Conservation (phyloP, 805 yeast species). For the Nakazawaea ernobii region DNA sequence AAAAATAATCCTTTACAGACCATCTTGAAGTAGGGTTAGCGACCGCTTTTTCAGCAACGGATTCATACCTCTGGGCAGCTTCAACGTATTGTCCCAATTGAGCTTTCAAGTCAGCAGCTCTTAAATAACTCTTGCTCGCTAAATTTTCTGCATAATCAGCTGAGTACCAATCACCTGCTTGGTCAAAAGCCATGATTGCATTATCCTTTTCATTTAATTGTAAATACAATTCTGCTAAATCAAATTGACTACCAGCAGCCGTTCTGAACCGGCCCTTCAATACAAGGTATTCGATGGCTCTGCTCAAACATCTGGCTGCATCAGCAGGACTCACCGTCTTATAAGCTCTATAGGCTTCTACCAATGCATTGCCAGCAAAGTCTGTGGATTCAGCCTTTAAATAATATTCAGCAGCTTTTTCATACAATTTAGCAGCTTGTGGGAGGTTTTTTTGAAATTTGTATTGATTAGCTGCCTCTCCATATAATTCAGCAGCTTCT, state of each 20-base stretch:
- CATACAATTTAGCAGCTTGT: conserved; percentile 78
- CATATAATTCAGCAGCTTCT: conserved; percentile 86
- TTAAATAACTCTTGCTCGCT: conserved; percentile 80
- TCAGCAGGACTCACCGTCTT: conserved; percentile 66
- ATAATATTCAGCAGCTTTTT: conserved; percentile 81
- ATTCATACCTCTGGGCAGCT: conserved; percentile 75
- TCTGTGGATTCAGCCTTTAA: conserved; percentile 70
- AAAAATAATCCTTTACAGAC: conserved; percentile 88
- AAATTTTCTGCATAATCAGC: conserved; percentile 92
- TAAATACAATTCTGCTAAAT: conserved; percentile 71
- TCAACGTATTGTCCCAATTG: conserved; percentile 57
- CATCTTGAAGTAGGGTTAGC: conserved; percentile 77
- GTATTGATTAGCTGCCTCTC: conserved; percentile 91
- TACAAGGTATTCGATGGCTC: conserved; percentile 80
- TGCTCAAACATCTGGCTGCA: conserved; percentile 70
- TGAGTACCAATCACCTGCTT: conserved; percentile 93
- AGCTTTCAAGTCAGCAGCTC: conserved; percentile 79
- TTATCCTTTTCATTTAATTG: conserved; percentile 69
- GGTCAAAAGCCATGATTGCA: conserved; percentile 78
- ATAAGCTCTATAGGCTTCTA: conserved; percentile 88
- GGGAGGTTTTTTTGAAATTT: conserved; percentile 67
- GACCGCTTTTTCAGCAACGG: conserved; percentile 68
- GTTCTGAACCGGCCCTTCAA: conserved; percentile 91
- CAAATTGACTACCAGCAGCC: conserved; percentile 92
- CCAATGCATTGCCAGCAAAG: conserved; percentile 84